Conservation (phyloP, 192 early-diverging fungal genomes). For the Coemansia sp. region DNA sequence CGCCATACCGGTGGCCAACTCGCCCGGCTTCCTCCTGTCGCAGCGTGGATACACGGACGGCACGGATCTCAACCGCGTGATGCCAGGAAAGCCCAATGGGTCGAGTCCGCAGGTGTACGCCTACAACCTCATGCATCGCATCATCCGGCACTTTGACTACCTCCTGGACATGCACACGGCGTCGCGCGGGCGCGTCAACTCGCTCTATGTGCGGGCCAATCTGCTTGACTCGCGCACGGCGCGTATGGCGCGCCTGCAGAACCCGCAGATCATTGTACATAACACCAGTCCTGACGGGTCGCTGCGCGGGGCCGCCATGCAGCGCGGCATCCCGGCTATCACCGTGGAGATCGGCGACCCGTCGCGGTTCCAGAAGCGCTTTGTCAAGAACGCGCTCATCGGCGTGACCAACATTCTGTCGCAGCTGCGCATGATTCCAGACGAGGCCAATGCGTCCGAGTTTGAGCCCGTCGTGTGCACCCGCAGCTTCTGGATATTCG, state of each 20-base stretch:
- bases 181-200: slow-evolving; percentile 80
- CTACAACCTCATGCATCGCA: slow-evolving; percentile 76
- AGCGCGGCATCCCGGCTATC: slow-evolving; percentile 76
- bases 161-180: slow-evolving; percentile 89
- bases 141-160: slow-evolving; percentile 78
- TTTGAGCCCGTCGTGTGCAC: slow-evolving; percentile 64
- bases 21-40: slow-evolving; percentile 76
- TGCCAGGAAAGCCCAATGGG: slow-evolving; percentile 77
- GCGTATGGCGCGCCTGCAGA: slow-evolving; percentile 79
- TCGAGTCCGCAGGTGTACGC: slow-evolving; percentile 81
- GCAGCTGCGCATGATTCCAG: slow-evolving; percentile 64
- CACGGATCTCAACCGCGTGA: slow-evolving; percentile 80
- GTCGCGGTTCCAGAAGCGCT: slow-evolving; percentile 80
- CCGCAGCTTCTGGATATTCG: slow-evolving; percentile 79
- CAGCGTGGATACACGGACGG: slow-evolving; percentile 83
- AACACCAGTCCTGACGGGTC: slow-evolving; percentile 72
- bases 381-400: slow-evolving; percentile 64
- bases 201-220: slow-evolving; percentile 83
- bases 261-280: slow-evolving; percentile 81
- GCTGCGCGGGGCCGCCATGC: slow-evolving; percentile 73
- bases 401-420: slow-evolving; percentile 63
- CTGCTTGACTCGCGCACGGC: slow-evolving; percentile 73
- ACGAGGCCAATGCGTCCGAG: slow-evolving; percentile 53
- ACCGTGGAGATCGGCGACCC: slow-evolving; percentile 94
- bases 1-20: slow-evolving; percentile 85